Percentiles rank a stretch among this genome's conserved stretches.
phyloP scores from a whole-genome alignment of 192 early-diverging fungal genomes.

The Gigaspora rosea region DNA sequence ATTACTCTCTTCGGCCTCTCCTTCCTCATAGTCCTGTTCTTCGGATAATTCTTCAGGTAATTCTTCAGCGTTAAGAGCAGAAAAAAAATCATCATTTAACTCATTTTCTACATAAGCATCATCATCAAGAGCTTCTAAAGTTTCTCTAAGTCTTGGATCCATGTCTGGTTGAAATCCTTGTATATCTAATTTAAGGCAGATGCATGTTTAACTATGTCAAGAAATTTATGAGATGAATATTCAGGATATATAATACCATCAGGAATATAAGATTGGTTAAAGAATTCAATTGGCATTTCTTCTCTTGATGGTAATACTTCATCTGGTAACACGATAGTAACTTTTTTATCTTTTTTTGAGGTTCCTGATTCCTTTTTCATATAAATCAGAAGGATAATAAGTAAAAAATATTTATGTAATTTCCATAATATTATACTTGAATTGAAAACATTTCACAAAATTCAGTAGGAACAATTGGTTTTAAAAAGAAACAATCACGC shows the following conservation, averaged over 20 bases:
- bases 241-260: constrained; percentile 33
- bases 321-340: constrained; percentile 57
- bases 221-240: background rate
- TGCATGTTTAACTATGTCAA: background rate
- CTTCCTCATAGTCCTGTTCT: constrained; percentile 53
- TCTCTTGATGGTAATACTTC: constrained; percentile 75
- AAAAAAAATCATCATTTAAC: constrained; percentile 80
- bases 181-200: constrained; percentile 12
- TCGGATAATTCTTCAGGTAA: constrained; percentile 50
- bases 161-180: constrained; percentile 72
- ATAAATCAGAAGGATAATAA: background rate
- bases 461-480: constrained; percentile 34
- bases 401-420: background rate
- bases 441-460: too few species aligned
- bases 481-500: constrained; percentile 3
- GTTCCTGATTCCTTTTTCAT: background rate
- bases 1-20: constrained; percentile 48
- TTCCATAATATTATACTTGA: too few species aligned
- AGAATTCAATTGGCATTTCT: constrained; percentile 69
- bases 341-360: constrained; percentile 29
- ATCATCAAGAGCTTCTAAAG: constrained; percentile 91
- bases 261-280: constrained; percentile 68
- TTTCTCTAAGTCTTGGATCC: constrained; percentile 82
- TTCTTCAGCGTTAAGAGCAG: constrained; percentile 60
- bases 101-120: constrained; percentile 83